Conservation (phyloP, 805 yeast genomes). For the Torulaspora microellipsoides region DNA sequence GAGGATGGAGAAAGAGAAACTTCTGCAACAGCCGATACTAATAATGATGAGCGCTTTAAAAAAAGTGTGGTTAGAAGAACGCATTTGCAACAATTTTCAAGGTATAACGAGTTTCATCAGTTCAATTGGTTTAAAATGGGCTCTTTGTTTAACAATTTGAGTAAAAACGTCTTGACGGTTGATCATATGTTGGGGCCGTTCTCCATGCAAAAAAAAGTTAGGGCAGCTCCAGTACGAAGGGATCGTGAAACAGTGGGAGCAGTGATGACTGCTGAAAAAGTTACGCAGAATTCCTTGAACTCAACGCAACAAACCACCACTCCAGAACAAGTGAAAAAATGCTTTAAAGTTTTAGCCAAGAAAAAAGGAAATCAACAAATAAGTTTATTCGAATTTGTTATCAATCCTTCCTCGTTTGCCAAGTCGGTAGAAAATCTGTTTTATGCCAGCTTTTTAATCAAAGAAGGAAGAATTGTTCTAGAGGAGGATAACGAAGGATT, state of each 20-base stretch:
- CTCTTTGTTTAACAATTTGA: constrained; percentile 42
- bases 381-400: constrained; percentile 58
- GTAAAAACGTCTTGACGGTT: constrained; percentile 40
- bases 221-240: constrained; percentile 32
- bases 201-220: constrained; percentile 49
- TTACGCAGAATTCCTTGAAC: constrained; percentile 48
- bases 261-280: constrained; percentile 47
- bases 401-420: constrained; percentile 72
- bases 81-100: constrained; percentile 24
- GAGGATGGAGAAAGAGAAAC: constrained; percentile 14
- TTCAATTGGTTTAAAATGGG: constrained; percentile 62
- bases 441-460: constrained; percentile 71
- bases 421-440: constrained; percentile 83
- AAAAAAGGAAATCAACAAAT: constrained; percentile 40
- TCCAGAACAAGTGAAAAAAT: constrained; percentile 54
- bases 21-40: constrained; percentile 11
- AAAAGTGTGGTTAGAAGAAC: constrained; percentile 15
- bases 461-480: constrained; percentile 61
- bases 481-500: constrained; percentile 48
- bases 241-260: constrained; percentile 40
- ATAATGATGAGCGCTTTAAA: constrained; percentile 18
- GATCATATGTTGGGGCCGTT: constrained; percentile 73
- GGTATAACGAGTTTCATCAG: constrained; percentile 38
- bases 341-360: constrained; percentile 41
- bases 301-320: constrained; percentile 54